Evolutionary conservation across 2,329 filamentous ascomycete genomes (phyloP).

Genomic region (Sporothrix humicola): DNA sequence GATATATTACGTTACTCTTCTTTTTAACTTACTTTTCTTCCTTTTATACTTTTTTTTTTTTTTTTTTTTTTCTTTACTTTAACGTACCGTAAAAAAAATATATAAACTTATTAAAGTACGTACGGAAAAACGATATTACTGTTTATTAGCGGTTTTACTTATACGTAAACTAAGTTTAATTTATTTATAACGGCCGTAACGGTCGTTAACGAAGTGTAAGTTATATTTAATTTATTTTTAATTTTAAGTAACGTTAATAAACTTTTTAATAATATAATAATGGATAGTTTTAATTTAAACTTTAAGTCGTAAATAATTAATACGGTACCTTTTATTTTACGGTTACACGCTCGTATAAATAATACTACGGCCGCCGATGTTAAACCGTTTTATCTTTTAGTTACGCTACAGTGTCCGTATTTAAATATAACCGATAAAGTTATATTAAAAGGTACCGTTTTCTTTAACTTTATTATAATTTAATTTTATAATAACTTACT

Average conservation of each 20-base stretch:
- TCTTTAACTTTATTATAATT: conserved; percentile 65
- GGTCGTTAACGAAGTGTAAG: conserved; percentile 69
- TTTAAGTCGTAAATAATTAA: conserved; percentile 66
- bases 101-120: conserved; percentile 63
- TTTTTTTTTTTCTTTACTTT: background rate
- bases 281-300: conserved; percentile 81
- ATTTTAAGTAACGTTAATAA: no score
- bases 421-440: conserved; percentile 65
- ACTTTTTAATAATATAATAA: conserved; percentile 67
- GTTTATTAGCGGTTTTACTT: conserved; percentile 73
- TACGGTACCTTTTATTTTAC: conserved; percentile 64
- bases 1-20: conserved; percentile 38
- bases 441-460: conserved; percentile 60
- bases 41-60: background rate
- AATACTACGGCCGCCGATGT: conserved; percentile 52
- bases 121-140: conserved; percentile 73
- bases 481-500: conserved; percentile 73
- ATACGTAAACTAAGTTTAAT: conserved; percentile 70
- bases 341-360: conserved; percentile 63
- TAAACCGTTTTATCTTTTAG: conserved; percentile 65
- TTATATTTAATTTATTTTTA: no score
- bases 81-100: conserved; percentile 50
- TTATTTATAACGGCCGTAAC: conserved; percentile 56
- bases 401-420: conserved; percentile 71
- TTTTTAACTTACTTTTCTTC: background rate